A percentile compares a stretch with the other conserved stretches of the same genome.
These are phyloP conservation scores for Kalanchoe fedtschenkoi DNA, from an alignment of 164 flowering plant species.

Conservation along the genomic window DNA sequence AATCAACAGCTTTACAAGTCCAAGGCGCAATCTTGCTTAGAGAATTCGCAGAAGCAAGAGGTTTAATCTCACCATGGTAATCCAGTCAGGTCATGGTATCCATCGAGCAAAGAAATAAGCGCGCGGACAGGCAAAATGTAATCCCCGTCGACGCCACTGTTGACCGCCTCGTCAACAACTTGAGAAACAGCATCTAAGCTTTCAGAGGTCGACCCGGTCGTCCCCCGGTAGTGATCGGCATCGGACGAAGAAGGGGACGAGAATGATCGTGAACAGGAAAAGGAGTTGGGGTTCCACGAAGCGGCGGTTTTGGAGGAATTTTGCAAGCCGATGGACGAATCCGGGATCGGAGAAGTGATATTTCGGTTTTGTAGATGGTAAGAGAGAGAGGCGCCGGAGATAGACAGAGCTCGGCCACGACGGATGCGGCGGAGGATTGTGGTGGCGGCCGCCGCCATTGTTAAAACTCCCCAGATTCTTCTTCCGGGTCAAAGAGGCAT, in stretches of 20 bases:
- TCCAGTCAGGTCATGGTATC: constrained; percentile 57
- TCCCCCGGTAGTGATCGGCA: neutral
- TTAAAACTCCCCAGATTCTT: neutral
- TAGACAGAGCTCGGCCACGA: neutral
- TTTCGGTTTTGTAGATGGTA: neutral
- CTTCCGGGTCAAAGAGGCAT: too few species aligned
- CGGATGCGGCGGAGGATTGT: neutral
- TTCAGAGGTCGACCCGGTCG: constrained; percentile 9
- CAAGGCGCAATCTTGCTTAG: too few species aligned
- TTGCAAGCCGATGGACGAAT: neutral
- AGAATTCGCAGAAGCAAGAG: neutral
- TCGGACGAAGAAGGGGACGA: neutral
- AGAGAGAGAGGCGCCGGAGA: neutral
- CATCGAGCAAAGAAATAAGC: constrained; percentile 52
- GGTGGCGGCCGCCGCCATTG: neutral
- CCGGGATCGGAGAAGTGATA: neutral
- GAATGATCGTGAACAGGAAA: neutral
- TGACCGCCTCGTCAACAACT: constrained; percentile 9
- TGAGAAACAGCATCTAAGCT: neutral
- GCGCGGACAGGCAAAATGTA: constrained; percentile 34
- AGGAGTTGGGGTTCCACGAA: neutral
- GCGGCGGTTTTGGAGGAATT: neutral
- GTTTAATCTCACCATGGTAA: constrained; percentile 55
- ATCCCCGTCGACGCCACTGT: constrained; percentile 14
- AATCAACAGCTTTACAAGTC: too few species aligned